These are phyloP conservation scores for Arthrobotrys sinensis DNA, from an alignment of 2,329 filamentous ascomycete genomes.

Conservation along the genomic window DNA sequence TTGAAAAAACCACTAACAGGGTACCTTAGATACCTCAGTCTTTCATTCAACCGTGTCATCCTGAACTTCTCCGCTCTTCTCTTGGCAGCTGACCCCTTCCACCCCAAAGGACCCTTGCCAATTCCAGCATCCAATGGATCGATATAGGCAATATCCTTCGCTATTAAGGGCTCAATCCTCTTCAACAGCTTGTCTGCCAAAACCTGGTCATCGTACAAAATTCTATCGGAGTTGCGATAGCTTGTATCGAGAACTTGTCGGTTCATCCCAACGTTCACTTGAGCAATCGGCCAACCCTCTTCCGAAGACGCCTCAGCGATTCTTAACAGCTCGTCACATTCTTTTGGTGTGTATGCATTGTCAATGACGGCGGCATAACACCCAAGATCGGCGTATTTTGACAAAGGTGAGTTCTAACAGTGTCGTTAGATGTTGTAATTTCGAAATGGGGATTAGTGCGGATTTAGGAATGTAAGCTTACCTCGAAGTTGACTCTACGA, in stretches of 20 bases:
- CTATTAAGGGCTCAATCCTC: constrained; percentile 70
- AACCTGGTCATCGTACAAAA: constrained; percentile 79
- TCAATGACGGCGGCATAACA: constrained; percentile 63
- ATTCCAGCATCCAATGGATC: constrained; percentile 34
- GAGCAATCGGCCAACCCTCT: constrained; percentile 61
- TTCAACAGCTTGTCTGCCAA: constrained; percentile 77
- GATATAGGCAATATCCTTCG: constrained; percentile 64
- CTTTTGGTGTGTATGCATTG: constrained; percentile 62
- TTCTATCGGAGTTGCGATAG: constrained; percentile 78
- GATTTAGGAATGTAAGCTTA: constrained; percentile 12
- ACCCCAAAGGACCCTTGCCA: constrained; percentile 45
- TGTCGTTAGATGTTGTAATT: constrained; percentile 46
- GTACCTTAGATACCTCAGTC: constrained; percentile 61
- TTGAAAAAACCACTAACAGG: constrained; percentile 60
- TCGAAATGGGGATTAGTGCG: constrained; percentile 17
- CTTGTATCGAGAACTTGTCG: constrained; percentile 60
- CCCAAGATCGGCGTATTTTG: constrained; percentile 34
- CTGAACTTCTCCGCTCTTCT: constrained; percentile 44
- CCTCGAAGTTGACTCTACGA: constrained; percentile 46
- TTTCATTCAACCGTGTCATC: constrained; percentile 60
- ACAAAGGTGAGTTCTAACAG: constrained; percentile 30
- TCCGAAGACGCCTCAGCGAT: constrained; percentile 59
- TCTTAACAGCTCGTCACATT: constrained; percentile 63
- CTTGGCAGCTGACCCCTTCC: constrained; percentile 47
- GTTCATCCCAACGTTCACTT: constrained; percentile 59